Evolutionary conservation across 148 eudicot genomes (phyloP).

Genomic region (Limonium bicolor): DNA sequence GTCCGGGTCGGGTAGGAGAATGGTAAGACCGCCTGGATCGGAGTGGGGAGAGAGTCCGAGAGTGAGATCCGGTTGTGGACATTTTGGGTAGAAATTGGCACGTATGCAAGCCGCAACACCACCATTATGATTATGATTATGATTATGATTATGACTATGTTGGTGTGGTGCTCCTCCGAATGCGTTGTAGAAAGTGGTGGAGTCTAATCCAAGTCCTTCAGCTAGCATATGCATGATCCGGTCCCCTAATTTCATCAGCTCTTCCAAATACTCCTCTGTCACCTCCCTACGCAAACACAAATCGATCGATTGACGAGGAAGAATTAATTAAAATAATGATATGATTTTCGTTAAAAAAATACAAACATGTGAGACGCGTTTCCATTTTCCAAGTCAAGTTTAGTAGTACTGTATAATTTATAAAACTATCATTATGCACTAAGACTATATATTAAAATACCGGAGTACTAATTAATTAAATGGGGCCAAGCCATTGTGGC

Average conservation of each 20-base stretch:
- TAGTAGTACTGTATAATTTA: too few species aligned
- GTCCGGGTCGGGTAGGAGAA: slow-evolving; percentile 41
- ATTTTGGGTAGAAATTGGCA: slow-evolving; percentile 60
- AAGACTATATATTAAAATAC: background rate
- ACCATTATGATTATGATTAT: too few species aligned
- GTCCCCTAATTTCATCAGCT: slow-evolving; percentile 46
- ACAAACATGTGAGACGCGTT: background rate
- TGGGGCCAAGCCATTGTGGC: too few species aligned
- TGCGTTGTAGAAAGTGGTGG: slow-evolving; percentile 38
- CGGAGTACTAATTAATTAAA: background rate
- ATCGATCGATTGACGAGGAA: too few species aligned
- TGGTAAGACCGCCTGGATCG: slow-evolving; percentile 43
- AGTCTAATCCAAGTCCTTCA: slow-evolving; percentile 39
- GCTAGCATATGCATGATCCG: slow-evolving; percentile 50
- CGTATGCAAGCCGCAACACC: slow-evolving; percentile 58
- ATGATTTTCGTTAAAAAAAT: background rate
- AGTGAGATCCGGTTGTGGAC: slow-evolving; percentile 44
- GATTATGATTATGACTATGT: too few species aligned
- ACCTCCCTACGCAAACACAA: too few species aligned
- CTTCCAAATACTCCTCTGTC: slow-evolving; percentile 38
- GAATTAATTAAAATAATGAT: background rate
- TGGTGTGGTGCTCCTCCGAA: slow-evolving; percentile 87
- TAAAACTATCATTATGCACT: background rate
- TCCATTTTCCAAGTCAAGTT: too few species aligned
- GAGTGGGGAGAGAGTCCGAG: slow-evolving; percentile 55